Base-by-base conservation (phyloP, 139 green algal genomes). In the Tetraselmis striata region DNA sequence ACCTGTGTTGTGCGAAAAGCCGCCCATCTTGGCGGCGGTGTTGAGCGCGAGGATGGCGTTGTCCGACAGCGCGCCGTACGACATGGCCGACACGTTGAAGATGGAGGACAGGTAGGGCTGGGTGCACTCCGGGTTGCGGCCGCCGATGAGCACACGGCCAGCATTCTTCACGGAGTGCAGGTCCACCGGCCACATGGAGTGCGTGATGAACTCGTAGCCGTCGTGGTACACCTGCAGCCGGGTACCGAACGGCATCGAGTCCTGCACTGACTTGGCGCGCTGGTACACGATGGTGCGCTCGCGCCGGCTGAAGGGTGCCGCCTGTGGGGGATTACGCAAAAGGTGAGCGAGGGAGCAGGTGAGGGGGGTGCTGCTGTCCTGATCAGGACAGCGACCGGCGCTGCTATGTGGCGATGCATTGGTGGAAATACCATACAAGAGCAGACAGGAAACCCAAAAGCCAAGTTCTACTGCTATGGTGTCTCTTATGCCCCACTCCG, bases 31-130 rank as follows among this genome's bases (percentile, higher is more conserved):
- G 27, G 81, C 81, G 74, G n/a, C 81, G 28, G 24, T 18, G 74
- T 80, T 84, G 81, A 84, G 81, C 28, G 81, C 81, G 18, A 75
- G n/a, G 28, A 84, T 59, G 75, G 81, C 81, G 30, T 84, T 84
- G 30, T 31, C 67, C 2, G 23, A 58, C 25, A 84, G 28, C 75
- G 81, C 67, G 29, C 81, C 81, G 31, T 75, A 84, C 2, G 58
- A 80, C 81, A 84, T 84, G 18, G 67, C 81, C 18, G 74, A 80
- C 2, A 84, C 29, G 31, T 84, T 84, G 59, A 80, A 77, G 22
- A 84, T 31, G 67, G 27, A 75, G 27, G 28, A 18, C 30, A 18
- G 27, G 74, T 84, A 29, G 26, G 74, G 74, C 74, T 77, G 22
- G 74, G 2, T n/a, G 74, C 74, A 77, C n/a, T 77, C 25, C 2